Evolutionary conservation across 768 basidiomycete genomes (phyloP).

Genomic region (Macrolepiota albuminosa): DNA sequence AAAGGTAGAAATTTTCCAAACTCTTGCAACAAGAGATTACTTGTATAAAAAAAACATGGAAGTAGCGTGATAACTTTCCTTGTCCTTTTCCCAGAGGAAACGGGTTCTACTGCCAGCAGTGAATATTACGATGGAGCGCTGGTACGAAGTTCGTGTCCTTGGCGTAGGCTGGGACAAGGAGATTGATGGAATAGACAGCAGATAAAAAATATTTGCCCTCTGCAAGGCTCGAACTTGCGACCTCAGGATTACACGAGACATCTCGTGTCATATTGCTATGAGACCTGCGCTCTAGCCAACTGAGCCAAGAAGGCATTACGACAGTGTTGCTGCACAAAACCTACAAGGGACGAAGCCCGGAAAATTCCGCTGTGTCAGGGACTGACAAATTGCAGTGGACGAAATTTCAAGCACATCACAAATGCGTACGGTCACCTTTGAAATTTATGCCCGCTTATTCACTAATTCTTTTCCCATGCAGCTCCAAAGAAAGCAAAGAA

Average conservation of each 20-base stretch:
- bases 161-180: no score
- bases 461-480: conserved; percentile 22
- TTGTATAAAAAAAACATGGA: no score
- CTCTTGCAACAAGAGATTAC: no score
- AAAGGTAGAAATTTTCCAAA: no score
- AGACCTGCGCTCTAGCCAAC: conserved; percentile 55
- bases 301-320: conserved; percentile 31
- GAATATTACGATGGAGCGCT: no score
- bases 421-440: conserved; percentile 15
- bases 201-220: conserved; percentile 27
- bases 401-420: conserved; percentile 15
- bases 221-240: conserved; percentile 54
- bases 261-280: conserved; percentile 32
- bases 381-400: conserved; percentile 15
- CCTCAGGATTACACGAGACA: conserved; percentile 38
- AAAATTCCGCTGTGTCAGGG: conserved; percentile 8
- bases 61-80: no score
- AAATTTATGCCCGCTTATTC: background rate
- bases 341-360: background rate
- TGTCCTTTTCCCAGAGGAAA: no score
- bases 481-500: conserved; percentile 93
- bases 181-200: no score
- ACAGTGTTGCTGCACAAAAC: no score
- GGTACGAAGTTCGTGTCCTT: no score
- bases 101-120: no score